Base-by-base conservation (phyloP, 176 grass and related monocot species). In the Calamus simplicifolius region DNA sequence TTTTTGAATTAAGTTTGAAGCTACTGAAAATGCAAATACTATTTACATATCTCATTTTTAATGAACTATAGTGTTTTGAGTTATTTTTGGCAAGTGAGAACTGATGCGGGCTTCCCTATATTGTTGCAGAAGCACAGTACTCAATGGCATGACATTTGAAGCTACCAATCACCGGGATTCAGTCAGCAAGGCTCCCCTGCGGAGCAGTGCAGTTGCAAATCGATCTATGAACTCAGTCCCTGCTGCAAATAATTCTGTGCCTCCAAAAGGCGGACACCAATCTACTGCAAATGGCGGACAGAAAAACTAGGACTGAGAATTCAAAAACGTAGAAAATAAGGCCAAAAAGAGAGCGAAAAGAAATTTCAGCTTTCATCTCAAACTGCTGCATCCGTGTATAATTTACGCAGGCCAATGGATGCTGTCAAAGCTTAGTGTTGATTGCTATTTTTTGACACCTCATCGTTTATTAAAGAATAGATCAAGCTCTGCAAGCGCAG, bases 111-210 rank as follows among this genome's bases (percentile, higher is more conserved):
- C 50, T 25, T 13, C 26, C 25, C 18, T 64, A 43, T 13, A 43
- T 7, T 54, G 49, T 59, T 77, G 43, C 77, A 96, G 91, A 84
- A 69, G 77, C 73, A 70, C 87, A 63, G 27, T 77, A 73, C 49
- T 59, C 83, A 19, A 68, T 77, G 77, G 63, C 74, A 77, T 79
- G 21, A 79, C 75, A 62, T 75, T 69, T 55, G 82, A 84, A 87
- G 60, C 26, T 38, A 27, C 81, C 66, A 72, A 30, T 51, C 71
- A 81, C 68, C 77, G 69, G 35, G 83, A 77, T 59, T 74, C 74
- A 10, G 68, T 79, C 52, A 56, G 25, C 51, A 90, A 87, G 57
- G 54, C 81, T 66, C 64, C 71, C 23, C 18, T 67, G 58, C 52
- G 71, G 53, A 83, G 69, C 63, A 50, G 38, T 63, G 70, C 66